These are phyloP conservation scores for Clitopilus hobsonii DNA, from an alignment of 768 basidiomycete genomes.

Conservation along the genomic window DNA sequence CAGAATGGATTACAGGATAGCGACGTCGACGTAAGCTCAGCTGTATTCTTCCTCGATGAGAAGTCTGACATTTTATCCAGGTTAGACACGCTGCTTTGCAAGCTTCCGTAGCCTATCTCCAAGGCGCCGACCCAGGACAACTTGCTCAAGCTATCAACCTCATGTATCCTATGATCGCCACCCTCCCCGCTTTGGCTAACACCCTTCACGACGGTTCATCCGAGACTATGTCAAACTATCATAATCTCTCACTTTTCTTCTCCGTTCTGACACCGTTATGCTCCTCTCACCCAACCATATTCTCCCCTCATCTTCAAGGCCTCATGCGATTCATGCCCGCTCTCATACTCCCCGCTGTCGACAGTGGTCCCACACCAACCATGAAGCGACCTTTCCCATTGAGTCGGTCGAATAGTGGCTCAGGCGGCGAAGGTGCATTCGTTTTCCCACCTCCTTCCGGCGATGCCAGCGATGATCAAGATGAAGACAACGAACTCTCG, in stretches of 20 bases:
- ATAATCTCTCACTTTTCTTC: conserved; percentile 61
- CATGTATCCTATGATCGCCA: conserved; percentile 71
- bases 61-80: conserved; percentile 24
- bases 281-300: conserved; percentile 62
- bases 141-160: conserved; percentile 56
- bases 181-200: conserved; percentile 53
- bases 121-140: conserved; percentile 55
- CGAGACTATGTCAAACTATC: conserved; percentile 28
- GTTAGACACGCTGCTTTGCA: conserved; percentile 71
- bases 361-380: conserved; percentile 48
- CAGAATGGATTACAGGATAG: conserved; percentile 65
- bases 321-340: conserved; percentile 68
- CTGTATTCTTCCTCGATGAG: background rate
- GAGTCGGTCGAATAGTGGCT: conserved; percentile 10
- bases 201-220: conserved; percentile 18
- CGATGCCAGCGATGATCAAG: conserved; percentile 6
- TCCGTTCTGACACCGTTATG: conserved; percentile 68
- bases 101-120: conserved; percentile 66
- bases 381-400: conserved; percentile 40
- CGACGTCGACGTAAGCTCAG: conserved; percentile 47
- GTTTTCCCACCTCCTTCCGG: conserved; percentile 30
- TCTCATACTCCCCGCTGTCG: conserved; percentile 58
- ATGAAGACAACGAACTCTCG: conserved; percentile 20
- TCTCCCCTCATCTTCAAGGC: conserved; percentile 63
- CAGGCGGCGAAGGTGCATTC: conserved; percentile 25